Conservation (phyloP, 1,284 basidiomycete species). For the Rhodotorula sp. region DNA sequence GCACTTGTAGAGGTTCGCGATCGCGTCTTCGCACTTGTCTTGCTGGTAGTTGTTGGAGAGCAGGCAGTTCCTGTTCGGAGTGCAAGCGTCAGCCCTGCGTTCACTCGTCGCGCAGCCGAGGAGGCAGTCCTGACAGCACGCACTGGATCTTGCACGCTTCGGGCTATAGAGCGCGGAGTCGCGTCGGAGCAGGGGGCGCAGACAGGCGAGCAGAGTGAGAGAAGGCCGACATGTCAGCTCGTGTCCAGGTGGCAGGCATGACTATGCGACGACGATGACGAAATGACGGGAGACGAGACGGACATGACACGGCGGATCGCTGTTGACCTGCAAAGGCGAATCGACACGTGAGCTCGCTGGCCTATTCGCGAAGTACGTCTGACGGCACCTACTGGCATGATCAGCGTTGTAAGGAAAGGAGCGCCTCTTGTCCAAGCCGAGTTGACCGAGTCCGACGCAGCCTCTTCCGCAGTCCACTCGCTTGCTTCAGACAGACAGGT, state of each 20-base stretch:
- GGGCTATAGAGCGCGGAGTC: slow-evolving; percentile 3
- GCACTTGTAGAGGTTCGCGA: slow-evolving; percentile 10
- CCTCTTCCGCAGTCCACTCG: background rate
- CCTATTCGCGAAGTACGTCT: background rate
- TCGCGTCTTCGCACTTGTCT: slow-evolving; percentile 1
- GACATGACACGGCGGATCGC: slow-evolving; percentile 1
- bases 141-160: slow-evolving; percentile 40
- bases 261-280: background rate
- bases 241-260: background rate
- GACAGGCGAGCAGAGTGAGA: too few species aligned
- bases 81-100: background rate
- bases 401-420: too few species aligned
- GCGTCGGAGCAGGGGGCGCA: too few species aligned
- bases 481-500: background rate
- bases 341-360: background rate
- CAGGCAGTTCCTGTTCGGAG: slow-evolving; percentile 13
- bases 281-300: background rate
- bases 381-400: background rate
- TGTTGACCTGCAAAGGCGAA: background rate
- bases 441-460: background rate
- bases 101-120: background rate
- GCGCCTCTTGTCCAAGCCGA: too few species aligned
- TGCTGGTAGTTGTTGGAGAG: slow-evolving; percentile 27
- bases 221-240: background rate
- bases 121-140: background rate